phyloP scores from a whole-genome alignment of 2,329 filamentous ascomycete genomes.

The Aspergillus tanneri region DNA sequence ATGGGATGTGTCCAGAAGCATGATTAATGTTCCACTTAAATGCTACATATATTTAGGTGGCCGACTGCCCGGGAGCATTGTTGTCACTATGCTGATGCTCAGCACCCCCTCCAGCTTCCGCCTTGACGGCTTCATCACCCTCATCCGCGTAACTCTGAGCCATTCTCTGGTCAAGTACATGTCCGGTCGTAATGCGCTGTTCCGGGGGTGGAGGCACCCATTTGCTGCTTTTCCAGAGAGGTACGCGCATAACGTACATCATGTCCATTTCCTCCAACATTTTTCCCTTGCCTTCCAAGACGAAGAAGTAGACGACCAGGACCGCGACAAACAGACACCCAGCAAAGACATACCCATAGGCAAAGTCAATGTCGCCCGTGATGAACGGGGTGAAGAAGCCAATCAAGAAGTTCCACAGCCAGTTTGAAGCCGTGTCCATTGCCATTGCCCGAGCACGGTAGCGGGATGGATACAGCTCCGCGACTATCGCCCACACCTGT shows the following conservation, averaged over 20 bases:
- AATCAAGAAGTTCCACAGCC: constrained; percentile 69
- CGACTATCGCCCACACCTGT: constrained; percentile 50
- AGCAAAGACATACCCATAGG: constrained; percentile 74
- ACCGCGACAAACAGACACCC: constrained; percentile 65
- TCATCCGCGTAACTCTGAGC: constrained; percentile 16
- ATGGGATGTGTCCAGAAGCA: no score
- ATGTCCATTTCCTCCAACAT: constrained; percentile 72
- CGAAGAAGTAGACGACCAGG: constrained; percentile 67
- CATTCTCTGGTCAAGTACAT: constrained; percentile 18
- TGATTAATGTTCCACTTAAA: no score
- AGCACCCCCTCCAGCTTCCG: constrained; percentile 11
- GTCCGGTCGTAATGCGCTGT: constrained; percentile 24
- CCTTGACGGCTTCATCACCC: constrained; percentile 19
- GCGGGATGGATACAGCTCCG: constrained; percentile 42
- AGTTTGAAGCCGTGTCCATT: constrained; percentile 70
- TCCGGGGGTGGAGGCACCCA: constrained; percentile 32
- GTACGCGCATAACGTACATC: constrained; percentile 64
- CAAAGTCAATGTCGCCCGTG: constrained; percentile 66
- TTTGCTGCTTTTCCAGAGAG: constrained; percentile 57
- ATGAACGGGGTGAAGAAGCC: constrained; percentile 78
- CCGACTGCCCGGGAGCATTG: constrained; percentile 7
- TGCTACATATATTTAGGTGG: not conserved
- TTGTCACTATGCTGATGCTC: constrained; percentile 24
- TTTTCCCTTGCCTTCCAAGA: constrained; percentile 67
- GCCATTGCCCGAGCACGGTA: constrained; percentile 71